phyloP scores from a whole-genome alignment of 768 basidiomycete genomes.

The Auriscalpium orientale region DNA sequence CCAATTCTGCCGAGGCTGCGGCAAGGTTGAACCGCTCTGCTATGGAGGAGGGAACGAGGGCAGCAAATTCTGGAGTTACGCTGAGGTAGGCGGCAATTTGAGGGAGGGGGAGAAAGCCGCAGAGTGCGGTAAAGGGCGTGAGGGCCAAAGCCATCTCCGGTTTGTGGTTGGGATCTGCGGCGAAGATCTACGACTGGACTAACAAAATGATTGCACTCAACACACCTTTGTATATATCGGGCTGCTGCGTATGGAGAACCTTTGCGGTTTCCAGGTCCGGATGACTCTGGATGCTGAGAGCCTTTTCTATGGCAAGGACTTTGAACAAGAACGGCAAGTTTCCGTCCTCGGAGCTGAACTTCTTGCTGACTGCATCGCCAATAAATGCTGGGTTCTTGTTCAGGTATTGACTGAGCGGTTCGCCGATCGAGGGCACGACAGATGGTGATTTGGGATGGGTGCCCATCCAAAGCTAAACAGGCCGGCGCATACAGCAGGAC shows the following conservation, averaged over 20 bases:
- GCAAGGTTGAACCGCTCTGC: constrained; percentile 46
- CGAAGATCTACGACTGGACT: constrained; percentile 6
- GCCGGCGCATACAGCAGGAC: background rate
- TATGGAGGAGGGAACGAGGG: constrained; percentile 56
- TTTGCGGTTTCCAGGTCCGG: constrained; percentile 82
- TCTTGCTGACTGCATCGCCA: constrained; percentile 9
- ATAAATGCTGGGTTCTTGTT: constrained; percentile 61
- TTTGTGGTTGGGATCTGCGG: constrained; percentile 88
- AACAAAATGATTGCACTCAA: background rate
- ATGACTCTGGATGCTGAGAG: constrained; percentile 87
- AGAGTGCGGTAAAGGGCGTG: constrained; percentile 83
- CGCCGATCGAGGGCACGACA: constrained; percentile 33
- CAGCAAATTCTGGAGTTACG: constrained; percentile 67
- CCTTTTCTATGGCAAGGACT: constrained; percentile 82
- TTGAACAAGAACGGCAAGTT: constrained; percentile 91
- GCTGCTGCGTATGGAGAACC: constrained; percentile 34
- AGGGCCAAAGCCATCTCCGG: constrained; percentile 99
- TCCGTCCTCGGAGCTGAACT: constrained; percentile 39
- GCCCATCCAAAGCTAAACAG: constrained; percentile 91
- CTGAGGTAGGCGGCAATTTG: constrained; percentile 62
- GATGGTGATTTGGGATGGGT: constrained; percentile 81
- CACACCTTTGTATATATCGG: constrained; percentile 88
- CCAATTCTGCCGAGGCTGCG: constrained; percentile 33
- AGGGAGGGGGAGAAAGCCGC: constrained; percentile 83
- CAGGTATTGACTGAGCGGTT: constrained; percentile 52